Percentiles rank a stretch among this genome's conserved stretches.
phyloP scores from a whole-genome alignment of 495 filamentous ascomycete species.

The Aspergillus indologenus region DNA sequence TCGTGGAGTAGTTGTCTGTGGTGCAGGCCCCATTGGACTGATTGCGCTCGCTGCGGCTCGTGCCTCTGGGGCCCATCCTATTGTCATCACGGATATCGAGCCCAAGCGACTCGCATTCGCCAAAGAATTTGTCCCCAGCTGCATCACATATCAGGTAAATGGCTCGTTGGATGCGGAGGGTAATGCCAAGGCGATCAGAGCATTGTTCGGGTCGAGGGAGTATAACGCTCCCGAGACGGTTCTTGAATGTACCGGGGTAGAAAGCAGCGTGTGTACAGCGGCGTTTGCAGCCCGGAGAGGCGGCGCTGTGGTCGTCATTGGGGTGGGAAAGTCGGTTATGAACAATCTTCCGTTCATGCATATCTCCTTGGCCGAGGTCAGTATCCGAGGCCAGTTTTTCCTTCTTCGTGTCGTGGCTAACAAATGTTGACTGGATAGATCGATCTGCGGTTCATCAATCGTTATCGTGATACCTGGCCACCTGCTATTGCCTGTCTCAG shows the following conservation, averaged over 20 bases:
- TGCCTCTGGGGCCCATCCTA: slow-evolving; percentile 60
- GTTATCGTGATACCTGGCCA: slow-evolving; percentile 63
- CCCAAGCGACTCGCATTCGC: slow-evolving; percentile 54
- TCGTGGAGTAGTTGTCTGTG: slow-evolving; percentile 64
- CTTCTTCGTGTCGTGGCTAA: background rate
- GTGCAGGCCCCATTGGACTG: slow-evolving; percentile 73
- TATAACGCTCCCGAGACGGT: slow-evolving; percentile 55
- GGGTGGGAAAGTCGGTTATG: slow-evolving; percentile 58
- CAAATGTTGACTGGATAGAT: slow-evolving; percentile 40
- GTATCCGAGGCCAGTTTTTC: background rate
- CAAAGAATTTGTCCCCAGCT: slow-evolving; percentile 53
- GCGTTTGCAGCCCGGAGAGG: slow-evolving; percentile 54
- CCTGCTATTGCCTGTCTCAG: slow-evolving; percentile 45
- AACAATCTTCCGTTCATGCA: slow-evolving; percentile 68
- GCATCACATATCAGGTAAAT: slow-evolving; percentile 52
- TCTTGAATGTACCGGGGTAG: slow-evolving; percentile 62
- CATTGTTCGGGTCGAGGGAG: slow-evolving; percentile 45
- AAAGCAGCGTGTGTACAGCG: slow-evolving; percentile 57
- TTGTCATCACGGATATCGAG: slow-evolving; percentile 64
- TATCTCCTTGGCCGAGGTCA: slow-evolving; percentile 52
- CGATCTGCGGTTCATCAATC: slow-evolving; percentile 60
- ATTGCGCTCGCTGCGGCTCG: slow-evolving; percentile 58
- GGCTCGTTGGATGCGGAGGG: slow-evolving; percentile 40
- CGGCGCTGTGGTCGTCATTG: slow-evolving; percentile 60
- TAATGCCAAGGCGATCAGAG: slow-evolving; percentile 52